Evolutionary conservation across 2,329 filamentous ascomycete genomes (phyloP).

Genomic region (Monilinia aucupariae): DNA sequence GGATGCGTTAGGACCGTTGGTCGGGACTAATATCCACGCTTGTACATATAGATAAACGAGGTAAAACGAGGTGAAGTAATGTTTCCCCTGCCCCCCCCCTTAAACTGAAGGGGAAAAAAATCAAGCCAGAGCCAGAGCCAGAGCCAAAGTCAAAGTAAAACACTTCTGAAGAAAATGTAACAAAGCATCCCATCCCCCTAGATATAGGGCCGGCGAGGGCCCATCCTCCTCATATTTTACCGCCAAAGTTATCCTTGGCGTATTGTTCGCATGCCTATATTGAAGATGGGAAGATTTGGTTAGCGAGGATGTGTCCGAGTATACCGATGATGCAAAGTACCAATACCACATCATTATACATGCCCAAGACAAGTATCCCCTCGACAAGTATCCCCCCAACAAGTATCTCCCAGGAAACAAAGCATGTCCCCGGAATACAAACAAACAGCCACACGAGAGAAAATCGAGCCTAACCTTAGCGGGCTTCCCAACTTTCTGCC

Average conservation of each 20-base stretch:
- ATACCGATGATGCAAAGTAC: background rate
- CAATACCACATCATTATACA: background rate
- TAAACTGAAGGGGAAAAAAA: background rate
- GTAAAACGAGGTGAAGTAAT: background rate
- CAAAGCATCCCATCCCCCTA: background rate
- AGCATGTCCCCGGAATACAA: background rate
- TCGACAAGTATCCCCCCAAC: background rate
- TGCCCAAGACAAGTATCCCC: background rate
- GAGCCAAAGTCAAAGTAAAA: background rate
- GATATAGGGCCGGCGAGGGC: background rate
- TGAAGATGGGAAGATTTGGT: background rate
- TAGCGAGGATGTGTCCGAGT: background rate
- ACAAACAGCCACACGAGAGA: background rate
- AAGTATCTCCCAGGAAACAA: background rate
- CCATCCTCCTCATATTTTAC: slow-evolving; percentile 25
- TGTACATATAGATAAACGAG: background rate
- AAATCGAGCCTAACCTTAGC: slow-evolving; percentile 62
- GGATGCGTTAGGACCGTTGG: background rate
- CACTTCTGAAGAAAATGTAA: background rate
- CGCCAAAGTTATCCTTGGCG: slow-evolving; percentile 81
- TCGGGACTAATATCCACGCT: background rate
- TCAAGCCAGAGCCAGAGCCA: no score
- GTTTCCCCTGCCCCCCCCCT: no score
- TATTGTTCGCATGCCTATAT: slow-evolving; percentile 79
- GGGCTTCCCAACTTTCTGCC: slow-evolving; percentile 93